Evolutionary conservation across 495 filamentous ascomycete genomes (phyloP).

Genomic region (Aspergillus wentii): DNA sequence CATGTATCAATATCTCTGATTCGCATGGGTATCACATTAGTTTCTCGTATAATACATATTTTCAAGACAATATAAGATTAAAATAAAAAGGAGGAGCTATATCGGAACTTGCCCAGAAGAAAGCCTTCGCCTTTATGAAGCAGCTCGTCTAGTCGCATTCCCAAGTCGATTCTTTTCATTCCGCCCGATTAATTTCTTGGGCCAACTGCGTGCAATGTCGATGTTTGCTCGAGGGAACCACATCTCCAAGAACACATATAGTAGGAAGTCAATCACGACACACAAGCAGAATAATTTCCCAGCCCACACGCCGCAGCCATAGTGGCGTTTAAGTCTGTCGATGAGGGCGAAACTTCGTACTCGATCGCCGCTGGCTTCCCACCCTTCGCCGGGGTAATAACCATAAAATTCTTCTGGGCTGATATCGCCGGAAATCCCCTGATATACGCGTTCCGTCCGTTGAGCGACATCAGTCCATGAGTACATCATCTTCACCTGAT

Average conservation of each 20-base stretch:
- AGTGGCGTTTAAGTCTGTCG: slow-evolving; percentile 90
- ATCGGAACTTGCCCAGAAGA: no score
- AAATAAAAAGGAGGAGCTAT: no score
- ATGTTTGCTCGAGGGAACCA: slow-evolving; percentile 79
- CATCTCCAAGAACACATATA: slow-evolving; percentile 83
- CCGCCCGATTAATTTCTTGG: slow-evolving; percentile 52
- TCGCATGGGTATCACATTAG: slow-evolving; percentile 12
- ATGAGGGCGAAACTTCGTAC: slow-evolving; percentile 87
- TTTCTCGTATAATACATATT: slow-evolving; percentile 2
- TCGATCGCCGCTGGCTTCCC: slow-evolving; percentile 67
- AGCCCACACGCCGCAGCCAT: slow-evolving; percentile 99
- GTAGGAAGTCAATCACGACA: slow-evolving; percentile 86
- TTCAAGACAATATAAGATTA: no score
- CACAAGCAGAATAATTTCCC: slow-evolving; percentile 95
- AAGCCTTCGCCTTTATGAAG: no score
- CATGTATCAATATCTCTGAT: not conserved
- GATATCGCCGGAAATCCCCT: slow-evolving; percentile 80
- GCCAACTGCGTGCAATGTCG: slow-evolving; percentile 88
- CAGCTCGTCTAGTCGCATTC: no score
- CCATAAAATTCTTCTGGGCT: slow-evolving; percentile 85
- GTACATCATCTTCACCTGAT: slow-evolving; percentile 96
- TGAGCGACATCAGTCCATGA: slow-evolving; percentile 93
- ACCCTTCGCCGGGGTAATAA: slow-evolving; percentile 56
- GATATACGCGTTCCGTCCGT: slow-evolving; percentile 90
- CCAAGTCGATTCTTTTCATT: slow-evolving; percentile 8